phyloP scores from a whole-genome alignment of 208 protist genomes.

The Borovskyia barvae region DNA sequence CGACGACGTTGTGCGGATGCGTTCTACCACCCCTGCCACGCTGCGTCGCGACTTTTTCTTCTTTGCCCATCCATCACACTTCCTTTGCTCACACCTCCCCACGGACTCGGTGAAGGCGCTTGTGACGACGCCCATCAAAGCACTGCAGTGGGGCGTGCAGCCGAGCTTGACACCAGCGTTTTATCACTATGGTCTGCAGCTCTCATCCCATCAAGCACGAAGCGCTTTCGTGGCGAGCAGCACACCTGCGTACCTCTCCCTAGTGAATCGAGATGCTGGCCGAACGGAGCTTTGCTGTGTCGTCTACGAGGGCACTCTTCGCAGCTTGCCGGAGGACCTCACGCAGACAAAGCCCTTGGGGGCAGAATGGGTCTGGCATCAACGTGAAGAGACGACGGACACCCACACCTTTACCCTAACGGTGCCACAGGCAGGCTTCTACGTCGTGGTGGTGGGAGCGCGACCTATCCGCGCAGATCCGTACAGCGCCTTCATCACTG shows the following conservation, averaged over 20 bases:
- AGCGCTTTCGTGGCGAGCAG: conserved; percentile 40
- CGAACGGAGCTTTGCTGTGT: conserved; percentile 72
- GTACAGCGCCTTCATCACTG: conserved; percentile 48
- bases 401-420: conserved; percentile 80
- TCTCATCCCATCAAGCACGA: conserved; percentile 47
- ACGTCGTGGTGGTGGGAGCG: conserved; percentile 68
- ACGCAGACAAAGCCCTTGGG: conserved; percentile 29
- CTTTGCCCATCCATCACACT: conserved; percentile 50
- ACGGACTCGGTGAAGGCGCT: conserved; percentile 32
- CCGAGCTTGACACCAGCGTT: conserved; percentile 66
- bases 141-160: conserved; percentile 44
- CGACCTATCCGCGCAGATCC: conserved; percentile 64
- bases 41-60: conserved; percentile 72
- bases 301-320: conserved; percentile 61
- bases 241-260: conserved; percentile 69
- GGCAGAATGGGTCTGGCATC: conserved; percentile 81
- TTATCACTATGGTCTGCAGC: conserved; percentile 50
- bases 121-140: conserved; percentile 30
- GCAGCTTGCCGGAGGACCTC: conserved; percentile 48
- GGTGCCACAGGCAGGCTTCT: conserved; percentile 71
- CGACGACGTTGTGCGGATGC: conserved; percentile 5
- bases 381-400: conserved; percentile 55
- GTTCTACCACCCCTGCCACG: conserved; percentile 11
- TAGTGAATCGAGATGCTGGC: conserved; percentile 52
- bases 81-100: conserved; percentile 71